A percentile compares a stretch with the other conserved stretches of the same genome.
Evolutionary conservation across 305 asterid genomes (phyloP).

Genomic region (Petunia hybrid): DNA sequence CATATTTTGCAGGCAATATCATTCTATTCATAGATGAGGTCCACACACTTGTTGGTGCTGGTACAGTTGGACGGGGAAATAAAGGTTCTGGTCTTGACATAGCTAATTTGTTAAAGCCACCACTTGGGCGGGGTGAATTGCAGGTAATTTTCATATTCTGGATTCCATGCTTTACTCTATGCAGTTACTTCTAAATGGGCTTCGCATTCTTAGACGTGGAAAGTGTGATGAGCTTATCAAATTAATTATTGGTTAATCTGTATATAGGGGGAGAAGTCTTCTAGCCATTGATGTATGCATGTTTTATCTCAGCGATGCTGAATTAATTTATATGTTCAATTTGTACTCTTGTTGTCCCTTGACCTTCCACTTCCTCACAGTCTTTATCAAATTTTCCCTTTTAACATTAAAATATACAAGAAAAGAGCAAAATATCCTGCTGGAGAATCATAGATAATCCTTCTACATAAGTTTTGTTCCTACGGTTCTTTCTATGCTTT

Average conservation of each 20-base stretch:
- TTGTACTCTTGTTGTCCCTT: constrained; percentile 11
- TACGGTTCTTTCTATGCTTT: background rate
- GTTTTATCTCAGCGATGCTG: background rate
- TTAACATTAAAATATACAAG: constrained; percentile 1
- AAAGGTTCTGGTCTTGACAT: constrained; percentile 97
- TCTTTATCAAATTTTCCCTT: constrained; percentile 1
- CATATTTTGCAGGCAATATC: constrained; percentile 75
- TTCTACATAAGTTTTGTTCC: background rate
- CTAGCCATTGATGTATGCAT: background rate
- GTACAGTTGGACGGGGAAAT: constrained; percentile 85
- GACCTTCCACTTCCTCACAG: constrained; percentile 6
- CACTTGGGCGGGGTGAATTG: constrained; percentile 94
- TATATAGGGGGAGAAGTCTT: constrained; percentile 10
- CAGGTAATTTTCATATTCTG: constrained; percentile 60
- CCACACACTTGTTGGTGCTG: constrained; percentile 94
- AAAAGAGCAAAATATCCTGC: constrained; percentile 14
- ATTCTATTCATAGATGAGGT: constrained; percentile 97
- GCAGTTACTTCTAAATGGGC: constrained; percentile 10
- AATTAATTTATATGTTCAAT: constrained; percentile 1
- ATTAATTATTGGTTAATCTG: background rate
- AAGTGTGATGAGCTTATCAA: background rate
- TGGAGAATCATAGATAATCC: background rate
- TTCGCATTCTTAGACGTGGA: constrained; percentile 17
- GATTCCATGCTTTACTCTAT: constrained; percentile 36
- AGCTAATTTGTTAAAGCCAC: constrained; percentile 89